Base-by-base conservation (phyloP, 2,329 filamentous ascomycete genomes). In the Penicillium sp. region DNA sequence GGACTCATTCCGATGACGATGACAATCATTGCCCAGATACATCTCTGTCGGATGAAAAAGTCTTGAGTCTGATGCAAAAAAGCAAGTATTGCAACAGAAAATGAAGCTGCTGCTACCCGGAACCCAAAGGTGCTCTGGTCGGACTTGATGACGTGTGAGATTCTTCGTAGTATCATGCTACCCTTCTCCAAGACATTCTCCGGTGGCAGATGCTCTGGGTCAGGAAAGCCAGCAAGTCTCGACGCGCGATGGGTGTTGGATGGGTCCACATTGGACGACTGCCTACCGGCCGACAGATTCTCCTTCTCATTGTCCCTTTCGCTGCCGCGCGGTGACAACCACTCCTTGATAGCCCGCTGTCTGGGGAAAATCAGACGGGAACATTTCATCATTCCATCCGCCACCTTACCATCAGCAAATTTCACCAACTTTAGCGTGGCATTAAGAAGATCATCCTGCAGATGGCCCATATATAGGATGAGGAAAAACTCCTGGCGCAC, bases 11-110 rank as follows among this genome's bases (percentile, higher is more conserved):
- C 83, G 31, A 92, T 89, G 2, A 88, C 84, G 33, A 87, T 82
- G 69, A 92, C 90, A 61, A 92, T 89, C 81, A 92, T 84, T 1
- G 88, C 87, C 89, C 89, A 92, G 11, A 92, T 85, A 2, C 90
- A 77, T 50, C 89, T 79, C 66, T 92, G 86, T 46, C 85, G 77
- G 11, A 85, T 80, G 70, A 90, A 92, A 69, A 91, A 91, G 0
- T 70, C 67, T 62, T 90, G 84, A 0, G 88, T 88, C 22, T 82
- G 72, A 36, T 82, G 78, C 3, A 92, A 76, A 69, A 84, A 92
- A 0, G 84, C 87, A 1, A 90, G 72, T 51, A 92, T 86, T 0
- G 83, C 89, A 18, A 92, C 78, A 2, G 83, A 87, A 78, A 92
- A 86, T 1, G 88, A 90, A 1, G 89, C 90, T 57, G 85, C 86